Base-by-base conservation (phyloP, 805 yeast species). In the Myxozyma neotropica region DNA sequence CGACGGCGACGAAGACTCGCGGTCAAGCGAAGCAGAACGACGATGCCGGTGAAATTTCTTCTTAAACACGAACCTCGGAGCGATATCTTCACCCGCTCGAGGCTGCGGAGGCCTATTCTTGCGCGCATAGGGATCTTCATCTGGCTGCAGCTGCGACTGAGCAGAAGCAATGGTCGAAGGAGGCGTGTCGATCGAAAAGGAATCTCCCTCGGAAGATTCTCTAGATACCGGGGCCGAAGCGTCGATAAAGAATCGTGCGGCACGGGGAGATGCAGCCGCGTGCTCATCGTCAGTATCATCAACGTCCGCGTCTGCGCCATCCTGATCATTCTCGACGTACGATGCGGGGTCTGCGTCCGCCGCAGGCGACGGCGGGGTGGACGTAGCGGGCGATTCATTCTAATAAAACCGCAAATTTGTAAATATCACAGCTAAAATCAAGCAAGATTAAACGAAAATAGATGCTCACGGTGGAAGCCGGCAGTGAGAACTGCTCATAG, bases 21-120 rank as follows among this genome's bases (percentile, higher is more conserved):
- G 43, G n/a, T 35, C 43, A 8, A 43, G 43, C 15, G 52, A 48
- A 19, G 13, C 27, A 5, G 52, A 48, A 24, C 43, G 52, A 27
- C 52, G 53, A 13, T 54, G 58, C 17, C 55, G 63, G 23, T 58
- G 53, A 24, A 52, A 68, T 53, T 54, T 59, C 55, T 65, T 68
- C 53, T 65, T 68, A 58, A 73, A 73, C 49, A 71, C 71, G 52
- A 73, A 73, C 40, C 76, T 63, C 24, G 75, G 74, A 8, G 74
- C 72, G 46, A 73, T 72, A 17, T 71, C 70, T 13, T 61, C 67
- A 5, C 64, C 63, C 24, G 66, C 65, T 19, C 58, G 51, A 4
- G 51, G 46, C 35, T 44, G 65, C 35, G 69, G 68, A 3, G 70
- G 65, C 1, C 76, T 61, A 43, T 67, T 55, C 51, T 65, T 68